Conservation (phyloP, 768 basidiomycete genomes). For the Agrocybe pediades region DNA sequence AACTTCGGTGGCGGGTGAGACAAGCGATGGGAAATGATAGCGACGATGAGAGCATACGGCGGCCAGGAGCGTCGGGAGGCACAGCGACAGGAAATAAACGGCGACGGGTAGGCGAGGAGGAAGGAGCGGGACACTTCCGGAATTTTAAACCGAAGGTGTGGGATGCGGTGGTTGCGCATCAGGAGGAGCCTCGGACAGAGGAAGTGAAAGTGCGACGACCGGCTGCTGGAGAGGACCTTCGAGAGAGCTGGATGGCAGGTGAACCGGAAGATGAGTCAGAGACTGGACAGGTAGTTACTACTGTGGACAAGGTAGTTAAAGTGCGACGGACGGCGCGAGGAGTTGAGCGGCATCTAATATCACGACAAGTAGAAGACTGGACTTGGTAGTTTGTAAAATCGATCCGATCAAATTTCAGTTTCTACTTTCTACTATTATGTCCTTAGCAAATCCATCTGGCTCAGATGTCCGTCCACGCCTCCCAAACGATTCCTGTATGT, state of each 20-base stretch:
- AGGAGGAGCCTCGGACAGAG: conserved; percentile 39
- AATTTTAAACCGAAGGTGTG: conserved; percentile 72
- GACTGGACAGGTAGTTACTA: conserved; percentile 13
- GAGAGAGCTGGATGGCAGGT: conserved; percentile 25
- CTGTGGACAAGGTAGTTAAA: conserved; percentile 53
- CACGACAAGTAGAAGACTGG: conserved; percentile 71
- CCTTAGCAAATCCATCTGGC: conserved; percentile 28
- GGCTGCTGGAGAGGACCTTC: conserved; percentile 41
- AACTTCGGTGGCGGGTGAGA: conserved; percentile 82
- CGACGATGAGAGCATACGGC: conserved; percentile 61
- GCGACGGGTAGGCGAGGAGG: conserved; percentile 39
- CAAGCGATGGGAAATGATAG: conserved; percentile 61
- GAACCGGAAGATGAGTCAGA: neutral
- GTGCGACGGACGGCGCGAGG: conserved; percentile 56
- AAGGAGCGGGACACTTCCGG: conserved; percentile 42
- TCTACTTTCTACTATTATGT: conserved; percentile 25
- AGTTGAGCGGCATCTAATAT: conserved; percentile 71
- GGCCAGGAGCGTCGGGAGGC: conserved; percentile 12
- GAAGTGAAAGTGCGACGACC: conserved; percentile 3
- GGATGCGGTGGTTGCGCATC: conserved; percentile 52
- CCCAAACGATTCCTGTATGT: conserved; percentile 13
- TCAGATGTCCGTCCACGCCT: conserved; percentile 24
- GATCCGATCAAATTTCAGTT: conserved; percentile 6
- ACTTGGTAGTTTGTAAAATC: conserved; percentile 40
- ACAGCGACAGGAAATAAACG: conserved; percentile 46